phyloP scores from a whole-genome alignment of 1,284 basidiomycete species.

The Schizopora paradoxa region DNA sequence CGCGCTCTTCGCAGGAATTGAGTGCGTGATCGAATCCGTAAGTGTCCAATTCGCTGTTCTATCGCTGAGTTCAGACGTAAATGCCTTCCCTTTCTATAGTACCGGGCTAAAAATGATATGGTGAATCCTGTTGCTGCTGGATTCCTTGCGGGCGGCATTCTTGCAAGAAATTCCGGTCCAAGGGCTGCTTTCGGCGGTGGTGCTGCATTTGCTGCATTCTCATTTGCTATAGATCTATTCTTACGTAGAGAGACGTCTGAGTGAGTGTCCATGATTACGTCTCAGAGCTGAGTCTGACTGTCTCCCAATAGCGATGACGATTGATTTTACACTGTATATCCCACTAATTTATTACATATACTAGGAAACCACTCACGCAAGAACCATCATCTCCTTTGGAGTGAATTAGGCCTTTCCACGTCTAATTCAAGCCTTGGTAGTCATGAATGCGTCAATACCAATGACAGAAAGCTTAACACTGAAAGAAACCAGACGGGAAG shows the following conservation, averaged over 20 bases:
- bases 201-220: conserved; percentile 87
- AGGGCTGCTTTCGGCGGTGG: conserved; percentile 80
- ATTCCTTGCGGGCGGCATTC: conserved; percentile 72
- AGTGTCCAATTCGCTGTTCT: conserved; percentile 36
- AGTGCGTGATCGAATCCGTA: conserved; percentile 94
- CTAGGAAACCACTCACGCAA: no score
- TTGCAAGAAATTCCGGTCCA: conserved; percentile 82
- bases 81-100: conserved; percentile 46
- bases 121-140: conserved; percentile 74
- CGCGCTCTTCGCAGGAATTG: conserved; percentile 87
- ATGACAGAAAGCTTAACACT: no score
- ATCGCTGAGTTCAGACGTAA: neutral
- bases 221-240: conserved; percentile 82
- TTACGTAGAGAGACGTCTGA: conserved; percentile 80
- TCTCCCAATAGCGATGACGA: no score
- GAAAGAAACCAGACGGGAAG: no score
- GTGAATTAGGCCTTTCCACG: no score
- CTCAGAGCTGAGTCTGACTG: no score
- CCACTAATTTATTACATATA: no score
- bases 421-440: no score
- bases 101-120: conserved; percentile 94
- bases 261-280: conserved; percentile 41
- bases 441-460: no score
- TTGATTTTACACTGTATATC: no score
- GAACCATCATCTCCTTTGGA: no score